These are phyloP conservation scores for Rehmannia glutinosa DNA, from an alignment of 257 asterid species.

Conservation along the genomic window DNA sequence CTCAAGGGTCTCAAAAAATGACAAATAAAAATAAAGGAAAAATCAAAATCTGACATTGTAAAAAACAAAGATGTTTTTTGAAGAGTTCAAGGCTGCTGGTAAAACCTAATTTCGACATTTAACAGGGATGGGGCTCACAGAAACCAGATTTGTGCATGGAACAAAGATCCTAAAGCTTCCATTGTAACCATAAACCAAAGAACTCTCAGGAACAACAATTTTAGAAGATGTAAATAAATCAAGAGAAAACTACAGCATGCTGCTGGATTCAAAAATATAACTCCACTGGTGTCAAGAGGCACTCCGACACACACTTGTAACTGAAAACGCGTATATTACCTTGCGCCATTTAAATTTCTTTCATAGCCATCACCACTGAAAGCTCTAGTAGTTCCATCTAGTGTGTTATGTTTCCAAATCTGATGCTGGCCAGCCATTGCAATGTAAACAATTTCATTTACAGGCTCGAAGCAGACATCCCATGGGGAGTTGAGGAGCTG, in stretches of 20 bases:
- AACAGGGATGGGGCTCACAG: not conserved
- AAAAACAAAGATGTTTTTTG: not conserved
- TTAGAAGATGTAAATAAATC: slow-evolving; percentile 10
- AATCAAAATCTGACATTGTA: not conserved
- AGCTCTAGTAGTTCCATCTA: slow-evolving; percentile 72
- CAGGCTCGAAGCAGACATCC: slow-evolving; percentile 94
- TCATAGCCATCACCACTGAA: slow-evolving; percentile 95
- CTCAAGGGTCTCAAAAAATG: not conserved
- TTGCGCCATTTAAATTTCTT: slow-evolving; percentile 81
- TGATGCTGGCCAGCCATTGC: slow-evolving; percentile 99
- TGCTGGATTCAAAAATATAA: not conserved
- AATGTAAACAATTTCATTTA: slow-evolving; percentile 70
- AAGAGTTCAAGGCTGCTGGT: not conserved
- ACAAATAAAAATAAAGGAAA: slow-evolving; percentile 1
- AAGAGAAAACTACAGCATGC: slow-evolving; percentile 7
- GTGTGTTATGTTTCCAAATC: slow-evolving; percentile 73
- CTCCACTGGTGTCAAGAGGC: slow-evolving; percentile 1
- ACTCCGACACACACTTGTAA: not conserved
- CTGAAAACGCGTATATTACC: slow-evolving; percentile 42
- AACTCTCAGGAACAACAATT: not conserved
- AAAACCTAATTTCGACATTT: not conserved
- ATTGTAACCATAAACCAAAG: not conserved
- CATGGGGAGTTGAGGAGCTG: slow-evolving; percentile 98
- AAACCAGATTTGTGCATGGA: not conserved
- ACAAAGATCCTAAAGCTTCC: not conserved